Percentiles rank a stretch among this genome's conserved stretches.
phyloP scores from a whole-genome alignment of 805 yeast genomes.

The Myxozyma melibiosi region DNA sequence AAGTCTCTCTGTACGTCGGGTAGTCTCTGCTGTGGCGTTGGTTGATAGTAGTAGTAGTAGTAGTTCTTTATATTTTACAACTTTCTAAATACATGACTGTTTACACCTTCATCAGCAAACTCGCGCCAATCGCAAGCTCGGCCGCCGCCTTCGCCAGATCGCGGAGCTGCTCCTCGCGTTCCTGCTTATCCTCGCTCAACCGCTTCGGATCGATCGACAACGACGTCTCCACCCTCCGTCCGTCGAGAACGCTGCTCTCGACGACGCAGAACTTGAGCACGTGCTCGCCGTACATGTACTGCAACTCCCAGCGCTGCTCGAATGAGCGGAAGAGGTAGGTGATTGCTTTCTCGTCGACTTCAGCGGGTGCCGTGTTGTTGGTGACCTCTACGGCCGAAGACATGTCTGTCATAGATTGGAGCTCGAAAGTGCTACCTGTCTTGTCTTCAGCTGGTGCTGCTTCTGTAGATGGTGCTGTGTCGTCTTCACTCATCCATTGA shows the following conservation, averaged over 20 bases:
- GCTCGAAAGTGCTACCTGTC: too few relatives aligned
- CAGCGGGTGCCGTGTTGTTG: too few relatives aligned
- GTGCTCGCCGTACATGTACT: slow-evolving; percentile 16
- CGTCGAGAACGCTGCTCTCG: slow-evolving; percentile 28
- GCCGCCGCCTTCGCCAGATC: slow-evolving; percentile 17
- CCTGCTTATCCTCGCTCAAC: not conserved
- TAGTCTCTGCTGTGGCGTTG: too few relatives aligned
- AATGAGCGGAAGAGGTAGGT: slow-evolving; percentile 20
- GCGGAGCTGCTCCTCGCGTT: slow-evolving; percentile 6
- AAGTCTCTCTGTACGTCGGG: too few relatives aligned
- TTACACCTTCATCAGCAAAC: slow-evolving; percentile 13
- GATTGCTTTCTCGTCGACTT: not conserved
- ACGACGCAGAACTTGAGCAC: slow-evolving; percentile 17
- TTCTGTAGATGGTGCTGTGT: too few relatives aligned
- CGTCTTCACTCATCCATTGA: too few relatives aligned
- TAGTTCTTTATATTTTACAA: not conserved
- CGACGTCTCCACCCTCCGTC: slow-evolving; percentile 22
- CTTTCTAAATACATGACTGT: not conserved
- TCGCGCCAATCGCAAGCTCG: slow-evolving; percentile 22
- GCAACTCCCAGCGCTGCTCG: slow-evolving; percentile 23
- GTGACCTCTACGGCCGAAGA: too few relatives aligned
- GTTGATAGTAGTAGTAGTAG: not conserved
- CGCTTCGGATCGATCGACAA: slow-evolving; percentile 1
- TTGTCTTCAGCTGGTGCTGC: too few relatives aligned
- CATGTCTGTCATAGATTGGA: too few relatives aligned